Conservation (phyloP, 371 early-diverging fungal species). For the Mucor irregularis region DNA sequence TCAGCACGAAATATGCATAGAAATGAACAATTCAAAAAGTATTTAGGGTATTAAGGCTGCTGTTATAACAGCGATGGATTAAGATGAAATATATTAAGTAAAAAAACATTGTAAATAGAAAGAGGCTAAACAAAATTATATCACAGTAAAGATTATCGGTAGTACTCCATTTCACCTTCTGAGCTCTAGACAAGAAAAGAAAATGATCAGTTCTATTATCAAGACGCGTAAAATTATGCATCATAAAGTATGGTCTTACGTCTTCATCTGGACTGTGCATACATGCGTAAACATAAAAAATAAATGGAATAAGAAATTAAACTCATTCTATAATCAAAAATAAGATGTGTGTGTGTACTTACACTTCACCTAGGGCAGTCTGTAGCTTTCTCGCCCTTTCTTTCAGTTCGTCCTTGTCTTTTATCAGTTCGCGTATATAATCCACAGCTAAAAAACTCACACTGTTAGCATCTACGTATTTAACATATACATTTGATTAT, state of each 20-base stretch:
- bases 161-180: conserved; percentile 17
- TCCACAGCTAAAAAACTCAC: conserved; percentile 14
- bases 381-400: conserved; percentile 14
- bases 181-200: conserved; percentile 9
- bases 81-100: no score
- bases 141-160: no score
- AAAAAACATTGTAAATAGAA: no score
- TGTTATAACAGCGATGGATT: no score
- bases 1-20: no score
- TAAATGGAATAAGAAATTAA: background rate
- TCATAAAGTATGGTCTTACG: no score
- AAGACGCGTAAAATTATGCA: background rate
- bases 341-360: background rate
- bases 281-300: background rate
- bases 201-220: background rate
- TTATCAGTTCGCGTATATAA: conserved; percentile 19
- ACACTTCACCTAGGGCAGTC: conserved; percentile 15
- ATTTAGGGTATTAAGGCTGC: no score
- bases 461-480: background rate
- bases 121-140: no score
- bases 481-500: background rate
- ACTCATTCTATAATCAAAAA: background rate
- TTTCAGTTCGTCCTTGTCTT: conserved; percentile 17
- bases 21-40: no score
- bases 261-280: conserved; percentile 22